Base-by-base conservation (phyloP, 345 rosid genomes). In the Boechera divaricarpa region DNA sequence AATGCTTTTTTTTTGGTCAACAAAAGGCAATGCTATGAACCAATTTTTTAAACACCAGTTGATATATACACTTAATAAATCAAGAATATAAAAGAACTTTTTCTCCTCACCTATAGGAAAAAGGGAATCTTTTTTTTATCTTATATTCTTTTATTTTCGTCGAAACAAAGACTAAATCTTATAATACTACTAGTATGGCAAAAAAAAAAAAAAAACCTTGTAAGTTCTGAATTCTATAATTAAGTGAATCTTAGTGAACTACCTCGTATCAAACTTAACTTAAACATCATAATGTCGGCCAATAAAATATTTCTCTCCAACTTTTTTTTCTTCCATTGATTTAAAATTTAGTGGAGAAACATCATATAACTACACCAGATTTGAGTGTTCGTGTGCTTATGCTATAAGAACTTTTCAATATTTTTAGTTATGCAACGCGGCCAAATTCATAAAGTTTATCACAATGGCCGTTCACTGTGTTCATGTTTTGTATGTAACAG, bases 241-340 rank as follows among this genome's bases (percentile, higher is more conserved):
- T 61, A 61, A 16, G 49, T 36, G 21, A 35, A 72, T 72, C 75
- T 71, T 72, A 72, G 52, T 68, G 7, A 70, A 72, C 68, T 47
- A 72, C 76, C 76, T 72, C 69, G 76, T 72, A 61, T 72, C 60
- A 13, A 36, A 48, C 69, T 72, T 48, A 71, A 61, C 68, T 16
- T 26, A 72, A 49, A 36, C 60, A 72, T 36, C 59, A 72, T 72
- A 15, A 36, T 60, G 68, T 60, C 68, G 75, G 68, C 39, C 9
- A 47, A n/a, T 15, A 13, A 45, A 5, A 0, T 15, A 15, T n/a
- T 5, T 15, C 2, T 12, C 52, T 47, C 52, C 52, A 47, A n/a
- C 21, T 12, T 44, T 13, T 44, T 44, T 12, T 12, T 44, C 0
- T 13, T 4, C 16, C 49, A 4, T 13, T 42, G 4, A 12, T 42